Conservation (phyloP, 306 rosid genomes). For the Quercus variabilis region DNA sequence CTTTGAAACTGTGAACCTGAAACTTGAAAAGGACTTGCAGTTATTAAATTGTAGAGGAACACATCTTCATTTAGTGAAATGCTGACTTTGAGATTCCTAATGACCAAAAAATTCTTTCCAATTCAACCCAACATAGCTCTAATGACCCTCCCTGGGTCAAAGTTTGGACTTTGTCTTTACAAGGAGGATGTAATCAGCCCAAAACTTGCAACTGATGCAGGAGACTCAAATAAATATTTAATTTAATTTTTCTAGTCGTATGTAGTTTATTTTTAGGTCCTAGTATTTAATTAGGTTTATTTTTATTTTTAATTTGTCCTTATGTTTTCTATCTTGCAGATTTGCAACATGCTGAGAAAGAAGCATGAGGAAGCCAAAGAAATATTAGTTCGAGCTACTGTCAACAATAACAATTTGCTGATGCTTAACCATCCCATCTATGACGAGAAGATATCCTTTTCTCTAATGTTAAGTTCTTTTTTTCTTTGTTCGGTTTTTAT, state of each 20-base stretch:
- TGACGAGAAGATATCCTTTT: slow-evolving; percentile 81
- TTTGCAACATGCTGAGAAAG: slow-evolving; percentile 80
- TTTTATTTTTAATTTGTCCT: too few relatives aligned
- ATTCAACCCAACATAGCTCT: neutral
- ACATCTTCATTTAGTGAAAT: neutral
- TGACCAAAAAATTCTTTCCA: too few relatives aligned
- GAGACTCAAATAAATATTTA: too few relatives aligned
- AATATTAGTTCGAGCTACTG: slow-evolving; percentile 67
- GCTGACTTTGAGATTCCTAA: neutral
- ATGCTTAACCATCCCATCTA: slow-evolving; percentile 91
- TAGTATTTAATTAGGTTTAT: too few relatives aligned
- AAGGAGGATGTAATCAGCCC: neutral
- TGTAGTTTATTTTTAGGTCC: too few relatives aligned
- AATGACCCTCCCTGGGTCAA: neutral
- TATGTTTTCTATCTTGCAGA: slow-evolving; percentile 37
- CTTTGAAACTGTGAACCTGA: neutral
- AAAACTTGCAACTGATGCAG: too few relatives aligned
- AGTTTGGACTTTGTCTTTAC: neutral
- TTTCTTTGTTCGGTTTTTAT: neutral
- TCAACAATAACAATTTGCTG: slow-evolving; percentile 71
- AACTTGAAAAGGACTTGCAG: neutral
- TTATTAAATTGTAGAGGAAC: neutral
- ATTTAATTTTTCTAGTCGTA: too few relatives aligned
- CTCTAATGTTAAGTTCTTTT: slow-evolving; percentile 6
- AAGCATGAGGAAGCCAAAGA: slow-evolving; percentile 87